Evolutionary conservation across 176 grass and related monocot species (phyloP), one percentile per base, ranked within the genome.

Genomic region (Zoysia japonica): DNA sequence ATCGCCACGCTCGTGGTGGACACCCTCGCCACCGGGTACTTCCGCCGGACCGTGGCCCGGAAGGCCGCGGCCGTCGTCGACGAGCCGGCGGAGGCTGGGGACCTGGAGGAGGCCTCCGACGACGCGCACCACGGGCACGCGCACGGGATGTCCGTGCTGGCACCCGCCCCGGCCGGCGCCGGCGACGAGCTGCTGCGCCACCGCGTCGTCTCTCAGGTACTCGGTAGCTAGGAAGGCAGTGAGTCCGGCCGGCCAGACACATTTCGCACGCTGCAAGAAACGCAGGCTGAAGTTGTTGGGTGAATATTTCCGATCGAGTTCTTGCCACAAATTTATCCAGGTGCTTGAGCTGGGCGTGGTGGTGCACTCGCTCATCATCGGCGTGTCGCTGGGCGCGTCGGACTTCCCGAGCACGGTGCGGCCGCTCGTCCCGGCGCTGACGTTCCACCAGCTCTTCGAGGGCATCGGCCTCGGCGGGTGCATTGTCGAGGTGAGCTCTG

Each of bases 371-470:
- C 76, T 92, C 19, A 87, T 92, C 67, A 87, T 92, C 78, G 90
- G 87, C 9, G 79, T 87, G 41, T 87, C 90, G 6, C 50, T 92
- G 56, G 87, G 90, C n/a, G 84, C 87, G 46, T 82, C 87, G 0
- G 87, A 92, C 8, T 81, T 71, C 67, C 87, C 90, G 2, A 84
- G 80, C 80, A 89, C 80, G 19, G 85, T 89, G 50, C 81, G 87
- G 38, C 81, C 87, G 19, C 90, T 92, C 45, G 84, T 92, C 2
- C 80, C 53, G 67, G 90, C 84, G 72, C n/a, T 89, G 48, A 89
- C 84, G 81, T 89, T 93, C 9, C 91, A 93, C 56, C 88, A 93
- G 40, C 65, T 93, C 85, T 90, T 93, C 65, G 87, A 90, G 51
- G 91, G 88, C 15, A 85, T 89, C 74, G 85, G 82, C 1, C 84